Evolutionary conservation across 495 filamentous ascomycete genomes (phyloP).

Genomic region (Clohesyomyces aquaticus): DNA sequence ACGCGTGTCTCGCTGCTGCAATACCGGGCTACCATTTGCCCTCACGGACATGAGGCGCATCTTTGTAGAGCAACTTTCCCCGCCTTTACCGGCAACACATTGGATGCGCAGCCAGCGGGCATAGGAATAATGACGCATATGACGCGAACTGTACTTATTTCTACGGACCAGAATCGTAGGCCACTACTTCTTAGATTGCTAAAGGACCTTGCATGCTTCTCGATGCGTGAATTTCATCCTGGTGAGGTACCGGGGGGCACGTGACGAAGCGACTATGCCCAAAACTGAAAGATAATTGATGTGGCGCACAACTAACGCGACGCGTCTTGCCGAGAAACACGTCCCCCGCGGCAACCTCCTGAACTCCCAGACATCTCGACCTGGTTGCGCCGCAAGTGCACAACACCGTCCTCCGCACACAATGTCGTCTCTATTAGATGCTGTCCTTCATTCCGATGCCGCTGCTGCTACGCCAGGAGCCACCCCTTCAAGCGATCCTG

Average conservation of each 20-base stretch:
- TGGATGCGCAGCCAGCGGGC: background rate
- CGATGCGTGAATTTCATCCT: no score
- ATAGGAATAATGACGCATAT: background rate
- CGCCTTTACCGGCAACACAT: background rate
- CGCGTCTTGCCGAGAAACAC: background rate
- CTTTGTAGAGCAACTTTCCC: background rate
- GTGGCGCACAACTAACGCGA: slow-evolving; percentile 1
- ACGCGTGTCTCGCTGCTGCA: slow-evolving; percentile 9
- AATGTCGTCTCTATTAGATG: slow-evolving; percentile 47
- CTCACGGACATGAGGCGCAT: background rate
- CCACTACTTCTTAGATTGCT: slow-evolving; percentile 5
- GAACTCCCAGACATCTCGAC: background rate
- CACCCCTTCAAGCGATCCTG: slow-evolving; percentile 44
- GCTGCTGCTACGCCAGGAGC: no score
- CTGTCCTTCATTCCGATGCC: slow-evolving; percentile 42
- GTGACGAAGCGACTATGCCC: background rate
- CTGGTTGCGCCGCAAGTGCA: slow-evolving; percentile 13
- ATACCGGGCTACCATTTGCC: background rate
- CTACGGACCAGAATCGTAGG: slow-evolving; percentile 4
- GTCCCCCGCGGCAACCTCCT: slow-evolving; percentile 8
- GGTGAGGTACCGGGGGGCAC: background rate
- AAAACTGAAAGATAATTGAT: slow-evolving; percentile 1
- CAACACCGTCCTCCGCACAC: slow-evolving; percentile 15
- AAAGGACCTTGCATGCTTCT: background rate
- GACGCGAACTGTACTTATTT: background rate